Conservation (phyloP, 1,139 yeast species). For the Geotrichum phurueaensis region DNA sequence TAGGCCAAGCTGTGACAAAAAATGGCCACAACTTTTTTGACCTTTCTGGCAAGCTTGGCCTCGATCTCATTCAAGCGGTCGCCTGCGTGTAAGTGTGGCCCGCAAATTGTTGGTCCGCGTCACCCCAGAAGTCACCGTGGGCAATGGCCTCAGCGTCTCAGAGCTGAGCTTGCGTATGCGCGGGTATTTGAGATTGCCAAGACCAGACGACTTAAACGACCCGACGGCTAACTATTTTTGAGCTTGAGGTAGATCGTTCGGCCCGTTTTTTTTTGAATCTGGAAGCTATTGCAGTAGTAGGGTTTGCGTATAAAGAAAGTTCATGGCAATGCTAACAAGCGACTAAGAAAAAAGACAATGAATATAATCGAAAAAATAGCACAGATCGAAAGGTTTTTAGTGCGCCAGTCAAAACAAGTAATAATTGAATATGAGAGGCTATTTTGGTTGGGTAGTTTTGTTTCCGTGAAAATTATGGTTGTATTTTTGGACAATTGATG, state of each 20-base stretch:
- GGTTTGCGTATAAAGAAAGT: constrained; percentile 20
- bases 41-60: constrained; percentile 25
- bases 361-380: background rate
- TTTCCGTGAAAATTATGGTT: background rate
- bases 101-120: constrained; percentile 52
- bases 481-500: no score
- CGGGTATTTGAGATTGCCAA: constrained; percentile 39
- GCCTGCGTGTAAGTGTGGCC: constrained; percentile 24
- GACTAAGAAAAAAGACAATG: background rate
- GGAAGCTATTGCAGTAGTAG: constrained; percentile 30
- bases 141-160: constrained; percentile 47
- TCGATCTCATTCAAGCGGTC: constrained; percentile 32
- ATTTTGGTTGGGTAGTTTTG: background rate
- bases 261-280: constrained; percentile 31
- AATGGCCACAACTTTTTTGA: constrained; percentile 32
- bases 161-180: constrained; percentile 40
- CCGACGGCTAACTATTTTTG: constrained; percentile 70
- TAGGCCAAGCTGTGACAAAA: constrained; percentile 35
- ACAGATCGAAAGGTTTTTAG: background rate
- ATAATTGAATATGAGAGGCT: background rate
- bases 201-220: constrained; percentile 64
- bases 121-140: constrained; percentile 57
- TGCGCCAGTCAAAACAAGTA: no score
- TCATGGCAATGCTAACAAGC: background rate
- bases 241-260: constrained; percentile 53